Conservation (phyloP, 192 early-diverging fungal species). For the Linderina pennispora region DNA sequence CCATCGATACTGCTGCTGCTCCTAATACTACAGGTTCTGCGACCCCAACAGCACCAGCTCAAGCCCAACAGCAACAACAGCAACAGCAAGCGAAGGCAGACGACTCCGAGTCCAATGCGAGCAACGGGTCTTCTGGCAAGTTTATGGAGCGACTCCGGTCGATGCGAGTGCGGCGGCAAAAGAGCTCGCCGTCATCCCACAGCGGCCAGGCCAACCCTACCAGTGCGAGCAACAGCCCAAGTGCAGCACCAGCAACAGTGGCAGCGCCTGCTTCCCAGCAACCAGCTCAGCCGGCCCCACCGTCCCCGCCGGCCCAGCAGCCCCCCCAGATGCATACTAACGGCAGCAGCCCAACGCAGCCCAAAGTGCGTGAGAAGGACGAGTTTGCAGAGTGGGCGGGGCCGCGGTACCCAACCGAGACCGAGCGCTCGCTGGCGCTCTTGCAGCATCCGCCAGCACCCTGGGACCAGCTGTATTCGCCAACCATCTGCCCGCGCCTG, state of each 20-base stretch:
- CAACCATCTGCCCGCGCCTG: slow-evolving; percentile 38
- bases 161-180: slow-evolving; percentile 43
- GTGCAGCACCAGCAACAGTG: background rate
- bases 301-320: background rate
- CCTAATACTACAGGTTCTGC: too few relatives aligned
- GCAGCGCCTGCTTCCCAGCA: slow-evolving; percentile 4
- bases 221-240: background rate
- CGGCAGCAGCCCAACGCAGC: background rate
- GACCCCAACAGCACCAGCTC: slow-evolving; percentile 19
- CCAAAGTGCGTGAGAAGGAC: slow-evolving; percentile 2
- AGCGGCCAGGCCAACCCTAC: background rate
- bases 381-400: slow-evolving; percentile 27
- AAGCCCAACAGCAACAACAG: slow-evolving; percentile 5
- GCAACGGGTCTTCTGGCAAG: slow-evolving; percentile 32
- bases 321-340: too few relatives aligned
- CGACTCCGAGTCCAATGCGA: slow-evolving; percentile 23
- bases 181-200: slow-evolving; percentile 14
- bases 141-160: slow-evolving; percentile 36
- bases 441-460: slow-evolving; percentile 17
- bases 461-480: slow-evolving; percentile 46
- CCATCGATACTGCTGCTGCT: slow-evolving; percentile 23
- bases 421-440: slow-evolving; percentile 36
- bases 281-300: background rate
- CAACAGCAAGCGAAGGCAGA: slow-evolving; percentile 11
- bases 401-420: slow-evolving; percentile 38